These are phyloP conservation scores for Neurospora sp. DNA, from an alignment of 495 filamentous ascomycete species.

Conservation along the genomic window DNA sequence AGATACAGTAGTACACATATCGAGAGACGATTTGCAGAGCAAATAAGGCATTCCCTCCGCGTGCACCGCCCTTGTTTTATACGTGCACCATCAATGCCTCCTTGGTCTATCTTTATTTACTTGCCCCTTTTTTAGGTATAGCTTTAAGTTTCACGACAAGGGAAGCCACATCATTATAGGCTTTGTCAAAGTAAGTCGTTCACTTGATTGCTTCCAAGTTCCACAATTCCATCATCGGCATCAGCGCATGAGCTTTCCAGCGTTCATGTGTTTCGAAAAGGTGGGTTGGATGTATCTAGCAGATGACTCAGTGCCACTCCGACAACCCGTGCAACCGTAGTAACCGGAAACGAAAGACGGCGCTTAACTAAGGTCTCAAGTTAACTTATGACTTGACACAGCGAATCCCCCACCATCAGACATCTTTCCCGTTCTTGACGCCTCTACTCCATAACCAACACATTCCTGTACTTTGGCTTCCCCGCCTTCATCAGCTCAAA, in stretches of 20 bases:
- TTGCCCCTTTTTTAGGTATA: neutral
- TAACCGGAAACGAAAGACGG: neutral
- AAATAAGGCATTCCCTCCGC: neutral
- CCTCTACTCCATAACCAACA: constrained; percentile 36
- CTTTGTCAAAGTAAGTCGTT: neutral
- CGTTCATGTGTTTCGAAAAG: neutral
- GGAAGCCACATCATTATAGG: neutral
- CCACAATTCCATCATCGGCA: neutral
- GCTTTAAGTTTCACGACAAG: neutral
- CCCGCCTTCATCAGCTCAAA: constrained; percentile 37
- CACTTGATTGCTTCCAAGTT: neutral
- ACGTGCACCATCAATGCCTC: neutral
- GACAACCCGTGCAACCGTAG: neutral
- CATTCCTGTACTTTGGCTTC: constrained; percentile 39
- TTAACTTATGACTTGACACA: neutral
- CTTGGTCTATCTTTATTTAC: neutral
- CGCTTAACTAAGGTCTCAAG: neutral
- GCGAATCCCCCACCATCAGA: neutral
- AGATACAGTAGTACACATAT: neutral
- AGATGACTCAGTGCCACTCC: neutral
- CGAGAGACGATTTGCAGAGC: neutral
- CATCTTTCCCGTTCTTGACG: neutral
- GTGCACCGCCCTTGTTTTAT: neutral
- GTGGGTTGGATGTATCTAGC: neutral
- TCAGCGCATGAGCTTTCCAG: neutral